Evolutionary conservation across 1,284 basidiomycete species (phyloP).

Genomic region (Cryptococcus sp.): DNA sequence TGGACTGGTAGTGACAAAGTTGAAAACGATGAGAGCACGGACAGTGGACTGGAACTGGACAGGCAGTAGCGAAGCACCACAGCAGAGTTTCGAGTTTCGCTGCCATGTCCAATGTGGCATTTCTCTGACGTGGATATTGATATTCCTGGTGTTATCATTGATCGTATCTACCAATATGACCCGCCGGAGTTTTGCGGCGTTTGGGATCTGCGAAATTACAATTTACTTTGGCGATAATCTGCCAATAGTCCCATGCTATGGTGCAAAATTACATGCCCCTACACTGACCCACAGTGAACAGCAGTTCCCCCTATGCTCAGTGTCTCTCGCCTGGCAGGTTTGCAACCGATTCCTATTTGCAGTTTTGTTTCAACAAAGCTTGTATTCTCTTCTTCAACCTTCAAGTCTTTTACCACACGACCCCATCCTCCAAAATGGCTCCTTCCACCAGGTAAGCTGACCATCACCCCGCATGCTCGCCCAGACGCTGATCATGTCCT

Average conservation of each 20-base stretch:
- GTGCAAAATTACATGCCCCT: not conserved
- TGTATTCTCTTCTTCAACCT: slow-evolving; percentile 24
- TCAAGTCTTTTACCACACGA: slow-evolving; percentile 20
- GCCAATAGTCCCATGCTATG: not conserved
- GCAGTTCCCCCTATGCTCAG: not conserved
- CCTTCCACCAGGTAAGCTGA: slow-evolving; percentile 43
- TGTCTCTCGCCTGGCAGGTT: not conserved
- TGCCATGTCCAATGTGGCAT: slow-evolving; percentile 15
- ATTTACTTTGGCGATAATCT: not conserved
- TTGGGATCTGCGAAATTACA: slow-evolving; percentile 23
- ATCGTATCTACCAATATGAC: not conserved
- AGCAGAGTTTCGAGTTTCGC: slow-evolving; percentile 8
- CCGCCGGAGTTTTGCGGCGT: slow-evolving; percentile 29
- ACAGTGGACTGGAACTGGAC: not conserved
- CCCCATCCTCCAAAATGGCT: slow-evolving; percentile 36
- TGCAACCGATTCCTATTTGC: slow-evolving; percentile 4
- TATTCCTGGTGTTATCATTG: not conserved
- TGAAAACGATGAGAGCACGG: not conserved
- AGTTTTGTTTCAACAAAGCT: slow-evolving; percentile 8
- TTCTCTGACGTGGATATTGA: slow-evolving; percentile 21
- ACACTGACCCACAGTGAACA: not conserved
- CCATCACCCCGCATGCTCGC: not conserved
- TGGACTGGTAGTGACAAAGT: not conserved
- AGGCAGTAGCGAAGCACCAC: not conserved
- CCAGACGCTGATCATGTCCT: not conserved